Evolutionary conservation across 306 rosid species (phyloP).

Genomic region (Acacia melanoxylon): DNA sequence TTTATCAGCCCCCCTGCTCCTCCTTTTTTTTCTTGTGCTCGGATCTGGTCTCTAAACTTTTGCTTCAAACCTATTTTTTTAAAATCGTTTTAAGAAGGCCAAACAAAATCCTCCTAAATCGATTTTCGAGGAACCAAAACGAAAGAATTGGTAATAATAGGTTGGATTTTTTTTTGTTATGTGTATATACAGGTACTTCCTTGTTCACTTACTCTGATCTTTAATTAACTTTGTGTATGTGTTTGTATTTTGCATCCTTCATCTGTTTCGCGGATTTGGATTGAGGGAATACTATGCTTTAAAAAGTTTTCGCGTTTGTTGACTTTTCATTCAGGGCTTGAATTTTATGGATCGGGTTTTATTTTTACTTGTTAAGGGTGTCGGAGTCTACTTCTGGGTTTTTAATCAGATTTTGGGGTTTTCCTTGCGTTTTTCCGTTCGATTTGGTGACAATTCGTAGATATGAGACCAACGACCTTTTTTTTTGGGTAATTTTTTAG

Average conservation of each 20-base stretch:
- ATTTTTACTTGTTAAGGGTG: not conserved
- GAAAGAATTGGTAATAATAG: not conserved
- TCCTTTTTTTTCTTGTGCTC: not conserved
- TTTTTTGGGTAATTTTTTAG: not conserved
- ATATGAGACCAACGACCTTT: not conserved
- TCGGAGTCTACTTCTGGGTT: not conserved
- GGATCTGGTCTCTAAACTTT: conserved; percentile 16
- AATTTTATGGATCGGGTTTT: conserved; percentile 36
- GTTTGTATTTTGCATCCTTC: not conserved
- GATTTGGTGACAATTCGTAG: not conserved
- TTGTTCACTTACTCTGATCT: not conserved
- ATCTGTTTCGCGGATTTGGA: not conserved
- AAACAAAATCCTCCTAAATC: not conserved
- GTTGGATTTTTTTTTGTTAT: not conserved
- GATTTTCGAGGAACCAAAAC: not conserved
- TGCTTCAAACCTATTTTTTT: not conserved
- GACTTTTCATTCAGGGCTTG: conserved; percentile 2
- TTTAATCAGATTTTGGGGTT: not conserved
- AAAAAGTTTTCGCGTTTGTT: not conserved
- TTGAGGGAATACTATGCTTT: not conserved
- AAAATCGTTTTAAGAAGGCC: not conserved
- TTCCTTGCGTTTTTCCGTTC: not conserved
- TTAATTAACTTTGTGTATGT: not conserved
- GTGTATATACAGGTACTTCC: conserved; percentile 20
- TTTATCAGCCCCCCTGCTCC: not conserved